Evolutionary conservation across 2,329 filamentous ascomycete genomes (phyloP), one percentile per base, ranked within the genome.

Genomic region (Paracoccidioides lutzii): DNA sequence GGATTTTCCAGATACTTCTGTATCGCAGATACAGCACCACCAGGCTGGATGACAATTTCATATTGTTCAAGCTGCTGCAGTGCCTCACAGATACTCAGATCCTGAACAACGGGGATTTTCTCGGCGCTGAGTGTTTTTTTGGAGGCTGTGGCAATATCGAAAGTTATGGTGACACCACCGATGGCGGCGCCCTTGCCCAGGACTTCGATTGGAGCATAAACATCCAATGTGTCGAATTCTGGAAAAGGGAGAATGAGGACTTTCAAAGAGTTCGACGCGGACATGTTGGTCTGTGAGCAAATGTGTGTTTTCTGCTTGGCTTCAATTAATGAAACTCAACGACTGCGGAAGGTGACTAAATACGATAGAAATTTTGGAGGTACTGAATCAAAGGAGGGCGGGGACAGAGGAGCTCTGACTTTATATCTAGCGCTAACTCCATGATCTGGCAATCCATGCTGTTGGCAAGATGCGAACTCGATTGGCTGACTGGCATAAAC

Each of bases 11-110:
- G 28, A 28, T 52, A 52, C 38, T 33, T 52, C 5, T 52, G 22
- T 22, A 52, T n/a, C 38, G 38, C 37, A 6, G 37, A 1, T 14
- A 33, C 28, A 9, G 37, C 50, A n/a, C 37, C 50, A 7, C 50
- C 50, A 41, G 50, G 50, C 50, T 52, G 50, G 6, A 52, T 40
- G 10, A 52, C 50, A 12, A 52, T 52, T 10, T 52, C 50, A 7
- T 52, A 52, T 30, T 52, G 37, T 5, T 52, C 50, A 38, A 52
- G 50, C 12, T 15, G 28, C 38, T 33, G 22, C 37, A 52, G 28
- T 15, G 50, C 50, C 28, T 52, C 22, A 7, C 22, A 32, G 28
- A 52, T 43, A 22, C 32, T 52, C 9, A 52, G 50, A 9, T 10
- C 42, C 3, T 22, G 50, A 28, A n/a, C 15, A n/a, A 52, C 50